Conservation (phyloP, 1,284 basidiomycete species). For the Grifola frondosa region DNA sequence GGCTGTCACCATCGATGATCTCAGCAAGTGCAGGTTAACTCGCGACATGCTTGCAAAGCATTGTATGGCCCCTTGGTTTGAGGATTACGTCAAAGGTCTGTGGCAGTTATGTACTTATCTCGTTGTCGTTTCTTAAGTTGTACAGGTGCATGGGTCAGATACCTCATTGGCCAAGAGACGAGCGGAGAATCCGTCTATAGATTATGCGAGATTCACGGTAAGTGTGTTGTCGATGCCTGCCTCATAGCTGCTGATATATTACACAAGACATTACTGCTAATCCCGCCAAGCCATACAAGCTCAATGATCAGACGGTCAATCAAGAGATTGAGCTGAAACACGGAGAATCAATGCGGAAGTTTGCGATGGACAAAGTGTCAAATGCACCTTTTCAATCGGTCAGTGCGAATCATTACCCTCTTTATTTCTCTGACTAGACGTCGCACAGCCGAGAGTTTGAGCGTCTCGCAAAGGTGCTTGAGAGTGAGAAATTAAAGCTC, state of each 20-base stretch:
- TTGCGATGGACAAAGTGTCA: conserved; percentile 80
- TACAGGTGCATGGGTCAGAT: conserved; percentile 79
- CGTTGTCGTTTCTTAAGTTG: conserved; percentile 20
- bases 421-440: conserved; percentile 1
- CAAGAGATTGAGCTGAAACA: conserved; percentile 70
- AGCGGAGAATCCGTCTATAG: conserved; percentile 70
- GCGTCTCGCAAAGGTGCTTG: conserved; percentile 50
- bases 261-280: conserved; percentile 49
- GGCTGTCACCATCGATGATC: conserved; percentile 52
- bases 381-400: conserved; percentile 66
- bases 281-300: conserved; percentile 66
- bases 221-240: conserved; percentile 28
- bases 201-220: conserved; percentile 76
- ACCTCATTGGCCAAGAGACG: conserved; percentile 63
- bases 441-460: conserved; percentile 67
- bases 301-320: conserved; percentile 66
- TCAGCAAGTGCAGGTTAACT: conserved; percentile 60
- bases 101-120: conserved; percentile 10
- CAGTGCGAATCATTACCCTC: conserved; percentile 24
- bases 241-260: background rate
- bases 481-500: conserved; percentile 58
- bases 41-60: conserved; percentile 64
- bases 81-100: conserved; percentile 73
- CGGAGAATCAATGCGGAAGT: conserved; percentile 58
- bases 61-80: conserved; percentile 73